Evolutionary conservation across 805 yeast species (phyloP).

Genomic region (Jamesozyma piceae): DNA sequence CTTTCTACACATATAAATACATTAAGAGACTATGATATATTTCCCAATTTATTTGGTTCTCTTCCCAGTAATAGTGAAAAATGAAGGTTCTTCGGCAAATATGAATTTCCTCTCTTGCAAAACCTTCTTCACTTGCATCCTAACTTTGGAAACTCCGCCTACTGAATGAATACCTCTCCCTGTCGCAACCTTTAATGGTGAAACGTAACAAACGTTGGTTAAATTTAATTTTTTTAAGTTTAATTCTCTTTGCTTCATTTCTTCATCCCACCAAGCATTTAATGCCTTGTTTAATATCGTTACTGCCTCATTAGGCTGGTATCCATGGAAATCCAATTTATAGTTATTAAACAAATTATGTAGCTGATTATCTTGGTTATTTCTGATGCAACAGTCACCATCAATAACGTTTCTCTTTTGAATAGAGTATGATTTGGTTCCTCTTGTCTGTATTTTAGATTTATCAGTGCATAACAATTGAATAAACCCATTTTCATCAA

Average conservation of each 20-base stretch:
- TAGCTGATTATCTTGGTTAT: not conserved
- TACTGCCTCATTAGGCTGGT: constrained; percentile 40
- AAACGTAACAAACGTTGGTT: constrained; percentile 33
- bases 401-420: not conserved
- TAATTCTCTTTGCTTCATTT: constrained; percentile 36
- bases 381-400: not conserved
- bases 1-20: not conserved
- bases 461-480: not conserved
- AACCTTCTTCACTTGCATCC: constrained; percentile 33
- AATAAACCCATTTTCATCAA: not conserved
- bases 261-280: constrained; percentile 55
- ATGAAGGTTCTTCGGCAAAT: constrained; percentile 40
- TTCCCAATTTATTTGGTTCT: not conserved
- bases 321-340: constrained; percentile 50
- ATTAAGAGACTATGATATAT: not conserved
- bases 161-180: constrained; percentile 66
- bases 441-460: not conserved
- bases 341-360: constrained; percentile 11
- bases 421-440: not conserved
- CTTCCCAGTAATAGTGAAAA: constrained; percentile 38
- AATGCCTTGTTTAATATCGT: constrained; percentile 31
- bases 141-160: constrained; percentile 45
- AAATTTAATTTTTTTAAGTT: constrained; percentile 32
- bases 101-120: constrained; percentile 34
- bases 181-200: constrained; percentile 43